Base-by-base conservation (phyloP, 2,329 filamentous ascomycete species). In the Botryotinia narcissicola region DNA sequence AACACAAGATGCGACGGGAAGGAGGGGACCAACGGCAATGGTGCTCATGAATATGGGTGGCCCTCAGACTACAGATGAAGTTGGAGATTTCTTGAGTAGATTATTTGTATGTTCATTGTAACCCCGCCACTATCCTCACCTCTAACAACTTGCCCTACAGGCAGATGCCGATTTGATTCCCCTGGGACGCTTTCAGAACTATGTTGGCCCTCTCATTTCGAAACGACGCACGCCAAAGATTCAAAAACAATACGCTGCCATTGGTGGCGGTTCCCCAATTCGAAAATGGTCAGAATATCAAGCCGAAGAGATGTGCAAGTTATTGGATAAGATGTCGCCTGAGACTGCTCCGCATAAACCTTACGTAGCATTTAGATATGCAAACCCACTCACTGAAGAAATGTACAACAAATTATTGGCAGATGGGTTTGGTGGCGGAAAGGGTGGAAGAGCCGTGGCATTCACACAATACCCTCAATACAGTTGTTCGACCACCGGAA, bases 31-130 rank as follows among this genome's bases (percentile, higher is more conserved):
- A 12, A 99, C 96, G 7, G 96, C 96, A 61, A 98, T 99, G 90
- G 96, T 99, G 22, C 98, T 99, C 81, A 89, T 99, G 84, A 99
- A 99, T 84, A 99, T 99, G 96, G 96, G 96, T 74, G 96, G 96
- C 0, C 96, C 96, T 4, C 93, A 93, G 1, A 97, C 93, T 6
- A 92, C 92, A 7, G 89, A 91, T 77, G 94, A 99, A 84, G 96
- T 99, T 51, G 91, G 92, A 78, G 90, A 92, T 83, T 99, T 98
- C 81, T 85, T 99, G 66, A 96, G 92, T 82, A 90, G 95, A 78
- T 86, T 99, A 78, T 99, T 99, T 84, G 95, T 97, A 88, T 74
- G 92, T 83, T 42, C 22, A 59, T 20, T 70, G 57, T 61, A 57
- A 72, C 73, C 60, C 63, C 68, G 42, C 40, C 54, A 54, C 68